Base-by-base conservation (phyloP, 192 early-diverging fungal genomes). In the Gigaspora rosea region DNA sequence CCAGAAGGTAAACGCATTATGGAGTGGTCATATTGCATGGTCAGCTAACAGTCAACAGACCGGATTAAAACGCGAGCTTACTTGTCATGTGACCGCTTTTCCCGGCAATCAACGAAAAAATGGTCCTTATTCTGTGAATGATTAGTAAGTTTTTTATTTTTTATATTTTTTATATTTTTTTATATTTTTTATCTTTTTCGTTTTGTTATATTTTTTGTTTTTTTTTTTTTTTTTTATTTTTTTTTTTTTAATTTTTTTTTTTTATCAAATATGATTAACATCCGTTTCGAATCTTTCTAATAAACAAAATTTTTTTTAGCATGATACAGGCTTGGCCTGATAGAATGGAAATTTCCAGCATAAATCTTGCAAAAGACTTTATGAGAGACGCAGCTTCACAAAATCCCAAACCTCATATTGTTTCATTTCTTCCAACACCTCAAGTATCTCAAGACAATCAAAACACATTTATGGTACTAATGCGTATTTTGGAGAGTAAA, bases 11-110 rank as follows among this genome's bases (percentile, higher is more conserved):
- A 47, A 20, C 36, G 64, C 64, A 41, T 50, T 69, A 32, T 69
- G 67, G 67, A 69, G 22, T 69, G 67, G 67, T 27, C 41, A 50
- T 50, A 69, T 69, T 18, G 67, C 22, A 22, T 69, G 67, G 67
- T 66, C 64, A 9, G 13, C 64, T 0, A 66, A 46, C 36, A n/a
- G 18, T n/a, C 41, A 47, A 0, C 15, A n/a, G 15, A 41, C 41
- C 41, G 36, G 36, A 18, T 35, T 41, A 66, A 66, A 66, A n/a
- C 64, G 64, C 18, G 67, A 69, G 20, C 41, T 50, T 27, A 69
- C 47, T 27, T 69, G 67, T n/a, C 67, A 50, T 20, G 47, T 69
- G 36, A 47, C 67, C n/a, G 41, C 67, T 41, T 66, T 66, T 12
- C 64, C 64, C 16, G 64, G 15, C 36, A 4, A 32, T n/a, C 33